Percentiles rank a stretch among this genome's conserved stretches.
These are phyloP conservation scores for Vachellia collinsii DNA, from an alignment of 306 rosid genomes.

Conservation along the genomic window DNA sequence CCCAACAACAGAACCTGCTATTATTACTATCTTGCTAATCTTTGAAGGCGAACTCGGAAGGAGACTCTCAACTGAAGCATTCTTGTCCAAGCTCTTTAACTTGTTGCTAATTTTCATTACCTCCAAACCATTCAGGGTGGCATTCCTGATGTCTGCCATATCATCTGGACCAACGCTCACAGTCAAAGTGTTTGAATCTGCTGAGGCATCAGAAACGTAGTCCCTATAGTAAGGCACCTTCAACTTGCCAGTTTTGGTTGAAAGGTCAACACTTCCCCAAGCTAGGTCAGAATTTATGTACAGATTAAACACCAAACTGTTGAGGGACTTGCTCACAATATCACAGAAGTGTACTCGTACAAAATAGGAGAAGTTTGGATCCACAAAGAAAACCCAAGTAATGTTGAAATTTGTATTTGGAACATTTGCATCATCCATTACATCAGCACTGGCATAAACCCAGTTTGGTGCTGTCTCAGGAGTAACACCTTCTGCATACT, in stretches of 20 bases:
- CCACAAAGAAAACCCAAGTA: conserved; percentile 85
- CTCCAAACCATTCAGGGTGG: conserved; percentile 87
- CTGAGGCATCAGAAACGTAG: conserved; percentile 65
- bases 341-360: conserved; percentile 88
- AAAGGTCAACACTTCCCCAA: conserved; percentile 69
- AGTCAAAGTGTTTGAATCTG: conserved; percentile 56
- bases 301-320: conserved; percentile 76
- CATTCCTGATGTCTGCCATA: conserved; percentile 63
- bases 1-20: conserved; percentile 58
- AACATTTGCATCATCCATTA: conserved; percentile 77
- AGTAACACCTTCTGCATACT: conserved; percentile 56
- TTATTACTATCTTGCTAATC: conserved; percentile 46
- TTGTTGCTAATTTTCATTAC: conserved; percentile 78
- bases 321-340: conserved; percentile 73
- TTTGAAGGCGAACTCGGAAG: conserved; percentile 60
- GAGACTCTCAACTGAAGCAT: conserved; percentile 55
- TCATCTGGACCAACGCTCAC: conserved; percentile 91
- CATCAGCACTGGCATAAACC: conserved; percentile 91
- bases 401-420: conserved; percentile 76
- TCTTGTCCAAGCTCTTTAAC: conserved; percentile 70
- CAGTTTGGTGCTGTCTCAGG: conserved; percentile 83
- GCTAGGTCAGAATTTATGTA: conserved; percentile 74
- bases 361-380: conserved; percentile 69
- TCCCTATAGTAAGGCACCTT: conserved; percentile 73
- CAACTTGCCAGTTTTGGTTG: conserved; percentile 64